A percentile compares a stretch with the other conserved stretches of the same genome.
These are phyloP conservation scores for Leishmania aethiopica DNA, from an alignment of 208 protist species.

Conservation along the genomic window DNA sequence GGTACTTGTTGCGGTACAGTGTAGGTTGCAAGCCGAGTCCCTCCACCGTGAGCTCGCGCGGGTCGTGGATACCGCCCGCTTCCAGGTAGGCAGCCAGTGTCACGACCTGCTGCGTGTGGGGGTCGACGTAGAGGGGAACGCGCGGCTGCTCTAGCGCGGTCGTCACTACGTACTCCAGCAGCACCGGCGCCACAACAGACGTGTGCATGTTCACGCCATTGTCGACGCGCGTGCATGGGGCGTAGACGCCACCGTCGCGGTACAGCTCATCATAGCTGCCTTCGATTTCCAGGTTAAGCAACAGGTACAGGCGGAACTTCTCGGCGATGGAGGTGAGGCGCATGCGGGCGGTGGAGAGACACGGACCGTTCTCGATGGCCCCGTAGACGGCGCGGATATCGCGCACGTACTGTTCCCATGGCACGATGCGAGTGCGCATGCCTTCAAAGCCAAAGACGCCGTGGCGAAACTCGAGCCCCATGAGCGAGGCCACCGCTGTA, in stretches of 20 bases:
- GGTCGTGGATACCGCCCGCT: slow-evolving; percentile 54
- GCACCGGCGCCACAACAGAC: slow-evolving; percentile 59
- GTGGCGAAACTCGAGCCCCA: slow-evolving; percentile 30
- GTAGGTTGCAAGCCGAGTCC: slow-evolving; percentile 89
- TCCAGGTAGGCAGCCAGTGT: slow-evolving; percentile 72
- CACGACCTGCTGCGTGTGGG: slow-evolving; percentile 28
- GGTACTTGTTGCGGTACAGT: slow-evolving; percentile 83
- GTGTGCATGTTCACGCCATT: slow-evolving; percentile 69
- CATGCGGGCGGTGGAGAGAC: slow-evolving; percentile 76
- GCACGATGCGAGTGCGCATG: slow-evolving; percentile 65
- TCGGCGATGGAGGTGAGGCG: slow-evolving; percentile 75
- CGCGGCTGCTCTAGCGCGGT: slow-evolving; percentile 72
- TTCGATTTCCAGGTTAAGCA: slow-evolving; percentile 81
- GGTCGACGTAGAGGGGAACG: slow-evolving; percentile 59
- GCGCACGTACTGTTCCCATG: slow-evolving; percentile 78
- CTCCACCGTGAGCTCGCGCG: slow-evolving; percentile 79
- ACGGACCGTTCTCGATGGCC: slow-evolving; percentile 86
- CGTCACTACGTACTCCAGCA: slow-evolving; percentile 73
- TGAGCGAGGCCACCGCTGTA: slow-evolving; percentile 7
- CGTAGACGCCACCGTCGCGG: slow-evolving; percentile 72
- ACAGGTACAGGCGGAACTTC: slow-evolving; percentile 84
- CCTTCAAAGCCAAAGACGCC: slow-evolving; percentile 68
- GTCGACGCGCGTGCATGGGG: slow-evolving; percentile 70
- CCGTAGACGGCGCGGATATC: slow-evolving; percentile 68
- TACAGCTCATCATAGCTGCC: slow-evolving; percentile 43